Evolutionary conservation across 768 basidiomycete genomes (phyloP).

Genomic region (Omphalotus guepiniiformis): DNA sequence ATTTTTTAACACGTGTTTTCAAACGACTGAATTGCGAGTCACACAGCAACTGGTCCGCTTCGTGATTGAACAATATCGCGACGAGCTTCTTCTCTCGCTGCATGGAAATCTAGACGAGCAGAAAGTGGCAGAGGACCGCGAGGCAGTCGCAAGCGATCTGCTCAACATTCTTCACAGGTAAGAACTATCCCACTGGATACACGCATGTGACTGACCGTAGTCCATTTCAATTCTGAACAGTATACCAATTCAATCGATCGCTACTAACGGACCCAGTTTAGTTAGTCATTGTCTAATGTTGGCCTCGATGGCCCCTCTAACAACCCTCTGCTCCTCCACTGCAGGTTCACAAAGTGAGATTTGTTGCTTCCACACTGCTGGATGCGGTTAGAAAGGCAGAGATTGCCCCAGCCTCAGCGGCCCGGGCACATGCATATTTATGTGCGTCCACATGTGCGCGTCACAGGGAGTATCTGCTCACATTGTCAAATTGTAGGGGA

Average conservation of each 20-base stretch:
- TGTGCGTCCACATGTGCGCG: slow-evolving; percentile 44
- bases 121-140: slow-evolving; percentile 67
- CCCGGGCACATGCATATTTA: slow-evolving; percentile 82
- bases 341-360: slow-evolving; percentile 88
- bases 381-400: slow-evolving; percentile 82
- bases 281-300: slow-evolving; percentile 28
- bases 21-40: slow-evolving; percentile 2
- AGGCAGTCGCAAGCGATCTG: slow-evolving; percentile 83
- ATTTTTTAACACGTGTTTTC: slow-evolving; percentile 9
- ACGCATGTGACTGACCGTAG: not conserved
- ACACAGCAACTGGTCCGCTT: slow-evolving; percentile 87
- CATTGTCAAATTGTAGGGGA: slow-evolving; percentile 57
- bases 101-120: slow-evolving; percentile 62
- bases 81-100: slow-evolving; percentile 71
- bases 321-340: slow-evolving; percentile 12
- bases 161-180: slow-evolving; percentile 82
- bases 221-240: slow-evolving; percentile 32
- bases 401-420: slow-evolving; percentile 73
- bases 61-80: slow-evolving; percentile 88
- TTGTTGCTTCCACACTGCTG: slow-evolving; percentile 85
- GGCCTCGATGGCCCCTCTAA: not conserved
- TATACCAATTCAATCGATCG: slow-evolving; percentile 91
- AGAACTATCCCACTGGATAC: slow-evolving; percentile 9
- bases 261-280: slow-evolving; percentile 81
- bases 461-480: not conserved